Evolutionary conservation across 106 monocot species (phyloP).

Genomic region (Phalaenopsis aphrodite): DNA sequence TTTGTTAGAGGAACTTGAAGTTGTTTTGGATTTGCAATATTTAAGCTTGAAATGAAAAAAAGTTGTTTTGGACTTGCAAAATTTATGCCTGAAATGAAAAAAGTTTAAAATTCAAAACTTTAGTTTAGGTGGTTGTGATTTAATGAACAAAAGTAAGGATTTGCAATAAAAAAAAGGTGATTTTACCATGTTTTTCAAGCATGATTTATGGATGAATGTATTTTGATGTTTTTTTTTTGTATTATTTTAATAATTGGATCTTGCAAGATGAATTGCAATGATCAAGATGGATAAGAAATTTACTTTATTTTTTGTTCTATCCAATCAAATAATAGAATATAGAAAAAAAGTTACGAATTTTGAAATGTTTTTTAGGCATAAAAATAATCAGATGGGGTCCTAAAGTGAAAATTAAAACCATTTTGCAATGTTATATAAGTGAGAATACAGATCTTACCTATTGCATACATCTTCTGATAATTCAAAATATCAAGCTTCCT

Average conservation of each 20-base stretch:
- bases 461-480: constrained; percentile 94
- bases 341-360: neutral
- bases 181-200: neutral
- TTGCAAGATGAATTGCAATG: neutral
- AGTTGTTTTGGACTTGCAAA: too few relatives aligned
- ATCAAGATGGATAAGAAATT: neutral
- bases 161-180: neutral
- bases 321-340: neutral
- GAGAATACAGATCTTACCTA: constrained; percentile 39
- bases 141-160: too few relatives aligned
- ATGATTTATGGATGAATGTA: neutral
- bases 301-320: neutral
- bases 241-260: too few relatives aligned
- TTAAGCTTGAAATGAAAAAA: neutral
- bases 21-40: too few relatives aligned
- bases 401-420: neutral
- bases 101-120: too few relatives aligned
- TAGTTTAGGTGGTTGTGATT: too few relatives aligned
- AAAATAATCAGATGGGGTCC: neutral
- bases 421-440: neutral
- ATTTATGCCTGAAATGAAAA: too few relatives aligned
- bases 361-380: neutral
- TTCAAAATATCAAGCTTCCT: constrained; percentile 82
- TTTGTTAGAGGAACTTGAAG: neutral
- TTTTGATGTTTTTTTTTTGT: neutral